Evolutionary conservation across 139 green algal species (phyloP).

Genomic region (Desmodesmus armatus): DNA sequence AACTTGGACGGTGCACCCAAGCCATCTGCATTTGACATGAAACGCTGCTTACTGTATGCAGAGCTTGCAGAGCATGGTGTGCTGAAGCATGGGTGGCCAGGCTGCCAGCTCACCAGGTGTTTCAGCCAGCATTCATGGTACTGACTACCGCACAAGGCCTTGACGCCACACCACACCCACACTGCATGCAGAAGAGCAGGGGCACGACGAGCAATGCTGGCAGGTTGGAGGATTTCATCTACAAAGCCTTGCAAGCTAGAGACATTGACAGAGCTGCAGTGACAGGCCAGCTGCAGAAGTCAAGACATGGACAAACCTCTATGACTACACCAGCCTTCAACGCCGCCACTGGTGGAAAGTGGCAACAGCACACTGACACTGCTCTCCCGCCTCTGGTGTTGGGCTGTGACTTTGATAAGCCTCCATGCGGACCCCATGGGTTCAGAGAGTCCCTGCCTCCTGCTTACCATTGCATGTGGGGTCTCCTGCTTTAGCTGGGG

Average conservation of each 20-base stretch:
- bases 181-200: constrained; percentile 71
- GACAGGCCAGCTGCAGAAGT: not conserved
- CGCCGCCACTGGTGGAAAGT: no score
- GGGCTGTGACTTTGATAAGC: not conserved
- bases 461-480: constrained; percentile 76
- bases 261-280: not conserved
- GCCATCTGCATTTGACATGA: no score
- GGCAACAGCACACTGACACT: not conserved
- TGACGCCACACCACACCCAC: constrained; percentile 87
- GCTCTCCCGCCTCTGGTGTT: not conserved
- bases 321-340: no score
- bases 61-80: not conserved
- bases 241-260: not conserved
- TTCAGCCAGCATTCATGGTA: constrained; percentile 91
- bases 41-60: not conserved
- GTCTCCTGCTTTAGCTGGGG: constrained; percentile 57
- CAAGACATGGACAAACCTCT: not conserved
- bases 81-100: not conserved
- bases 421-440: not conserved
- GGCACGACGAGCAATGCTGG: not conserved
- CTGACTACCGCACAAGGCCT: constrained; percentile 62
- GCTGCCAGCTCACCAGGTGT: constrained; percentile 73
- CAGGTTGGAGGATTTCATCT: no score
- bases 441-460: not conserved
- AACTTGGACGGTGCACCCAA: no score